These are phyloP conservation scores for Eucalyptus leucophloia DNA, from an alignment of 345 rosid species.

Conservation along the genomic window DNA sequence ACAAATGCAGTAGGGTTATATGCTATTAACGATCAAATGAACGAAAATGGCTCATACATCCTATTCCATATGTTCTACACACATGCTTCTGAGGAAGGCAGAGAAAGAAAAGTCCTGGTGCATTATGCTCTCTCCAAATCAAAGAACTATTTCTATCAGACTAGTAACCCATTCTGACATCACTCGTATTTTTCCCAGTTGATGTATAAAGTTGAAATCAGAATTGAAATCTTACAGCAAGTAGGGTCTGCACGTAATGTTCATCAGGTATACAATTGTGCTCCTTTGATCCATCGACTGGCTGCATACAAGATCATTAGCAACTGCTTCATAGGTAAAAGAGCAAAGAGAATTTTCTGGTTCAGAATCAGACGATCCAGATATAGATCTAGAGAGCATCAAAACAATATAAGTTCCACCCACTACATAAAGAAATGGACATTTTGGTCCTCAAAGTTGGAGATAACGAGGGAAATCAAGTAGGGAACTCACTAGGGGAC, in stretches of 20 bases:
- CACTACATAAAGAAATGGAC: background rate
- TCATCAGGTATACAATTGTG: slow-evolving; percentile 98
- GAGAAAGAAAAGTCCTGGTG: background rate
- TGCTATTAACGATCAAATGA: background rate
- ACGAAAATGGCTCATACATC: background rate
- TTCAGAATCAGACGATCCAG: background rate
- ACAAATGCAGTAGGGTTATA: background rate
- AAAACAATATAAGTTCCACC: background rate
- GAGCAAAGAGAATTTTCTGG: background rate
- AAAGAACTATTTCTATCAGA: background rate
- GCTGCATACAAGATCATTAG: slow-evolving; percentile 29
- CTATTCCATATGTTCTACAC: background rate
- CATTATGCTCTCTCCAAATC: background rate
- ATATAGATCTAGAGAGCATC: background rate
- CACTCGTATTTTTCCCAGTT: background rate
- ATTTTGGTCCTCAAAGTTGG: background rate
- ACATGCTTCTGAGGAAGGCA: background rate
- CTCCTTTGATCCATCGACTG: slow-evolving; percentile 65
- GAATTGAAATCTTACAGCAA: slow-evolving; percentile 51
- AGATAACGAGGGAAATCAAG: background rate
- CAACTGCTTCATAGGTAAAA: background rate
- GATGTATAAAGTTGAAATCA: background rate
- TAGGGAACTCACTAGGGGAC: slow-evolving; percentile 43
- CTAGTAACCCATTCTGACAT: background rate
- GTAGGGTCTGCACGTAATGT: slow-evolving; percentile 87